Evolutionary conservation across 768 basidiomycete species (phyloP), one percentile per base, ranked within the genome.

Genomic region (Vararia minispora): DNA sequence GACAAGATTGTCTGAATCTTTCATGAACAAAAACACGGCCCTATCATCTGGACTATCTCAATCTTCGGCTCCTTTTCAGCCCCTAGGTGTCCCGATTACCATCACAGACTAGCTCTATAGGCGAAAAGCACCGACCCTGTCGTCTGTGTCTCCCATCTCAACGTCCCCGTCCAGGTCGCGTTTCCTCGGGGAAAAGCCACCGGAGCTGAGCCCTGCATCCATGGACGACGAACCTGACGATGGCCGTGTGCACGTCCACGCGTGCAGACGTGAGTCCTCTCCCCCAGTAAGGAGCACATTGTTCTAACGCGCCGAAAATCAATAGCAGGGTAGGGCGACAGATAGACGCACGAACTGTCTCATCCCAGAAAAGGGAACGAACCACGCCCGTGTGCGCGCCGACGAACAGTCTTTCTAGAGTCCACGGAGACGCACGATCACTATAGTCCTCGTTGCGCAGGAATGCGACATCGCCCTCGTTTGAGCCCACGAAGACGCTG

Each of bases 401-500:
- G 2, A 49, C 48, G 55, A 54, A 61, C 2, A 52, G 33, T 11
- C 49, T 48, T 12, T 59, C 52, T 11, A 59, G 33, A 6, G 47
- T 34, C 60, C 60, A 60, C 4, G 57, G 50, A 2, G 44, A 41
- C 13, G 24, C 32, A 2, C 48, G 35, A 14, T 52, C 47, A 6
- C 50, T 34, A 14, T 57, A 51, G 9, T 53, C 48, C 1, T 50
- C 28, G n/a, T 46, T 52, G 9, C 52, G 47, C 13, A 60, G 31
- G 11, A 59, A 40, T 2, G 60, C 56, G 20, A 61, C 16, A 26
- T 60, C 58, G 5, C 59, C 60, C 84, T 83, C 77, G 37, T 87
- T 84, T 1, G 83, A 83, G 0, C 83, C 84, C 4, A 73, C 69
- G 38, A 84, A 80, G 4, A 84, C 55, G 22, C 65, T 65, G 7